Percentiles rank a stretch among this genome's conserved stretches.
These are phyloP conservation scores for Candolleomyces aberdarensis DNA, from an alignment of 768 basidiomycete genomes.

Conservation along the genomic window DNA sequence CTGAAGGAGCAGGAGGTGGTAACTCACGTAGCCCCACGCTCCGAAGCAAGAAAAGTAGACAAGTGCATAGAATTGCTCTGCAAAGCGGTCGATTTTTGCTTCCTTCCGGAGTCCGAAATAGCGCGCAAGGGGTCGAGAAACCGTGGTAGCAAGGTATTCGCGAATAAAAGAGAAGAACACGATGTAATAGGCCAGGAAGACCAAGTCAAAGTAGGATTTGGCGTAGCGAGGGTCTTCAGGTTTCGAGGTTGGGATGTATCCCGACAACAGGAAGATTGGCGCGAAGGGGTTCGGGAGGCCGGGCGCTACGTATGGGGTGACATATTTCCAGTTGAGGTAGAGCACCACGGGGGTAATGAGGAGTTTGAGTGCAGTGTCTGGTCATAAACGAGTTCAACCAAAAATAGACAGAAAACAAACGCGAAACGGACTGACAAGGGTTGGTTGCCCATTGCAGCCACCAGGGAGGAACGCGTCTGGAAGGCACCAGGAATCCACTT, in stretches of 20 bases:
- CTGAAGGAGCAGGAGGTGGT: background rate
- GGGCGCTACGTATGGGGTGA: constrained; percentile 42
- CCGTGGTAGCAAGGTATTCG: constrained; percentile 63
- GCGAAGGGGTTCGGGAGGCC: constrained; percentile 69
- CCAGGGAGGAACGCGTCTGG: constrained; percentile 22
- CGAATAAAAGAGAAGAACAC: constrained; percentile 88
- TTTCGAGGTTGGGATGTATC: constrained; percentile 50
- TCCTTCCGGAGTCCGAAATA: constrained; percentile 66
- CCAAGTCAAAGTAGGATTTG: constrained; percentile 72
- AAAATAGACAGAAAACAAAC: background rate
- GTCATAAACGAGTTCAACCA: background rate
- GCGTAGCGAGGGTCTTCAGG: constrained; percentile 58
- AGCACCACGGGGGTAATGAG: constrained; percentile 58
- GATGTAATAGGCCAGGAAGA: constrained; percentile 81
- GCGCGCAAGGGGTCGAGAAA: constrained; percentile 66
- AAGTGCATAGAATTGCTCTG: constrained; percentile 87
- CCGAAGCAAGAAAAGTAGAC: constrained; percentile 76
- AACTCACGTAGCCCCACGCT: constrained; percentile 73
- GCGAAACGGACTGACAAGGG: constrained; percentile 48
- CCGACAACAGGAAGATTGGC: constrained; percentile 67
- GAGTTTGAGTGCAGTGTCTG: constrained; percentile 67
- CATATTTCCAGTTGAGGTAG: constrained; percentile 62
- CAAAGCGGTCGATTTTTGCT: constrained; percentile 77
- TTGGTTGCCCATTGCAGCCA: constrained; percentile 72
- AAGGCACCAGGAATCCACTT: constrained; percentile 8